Evolutionary conservation across 2,329 filamentous ascomycete species (phyloP).

Genomic region (Dothistroma septosporum): DNA sequence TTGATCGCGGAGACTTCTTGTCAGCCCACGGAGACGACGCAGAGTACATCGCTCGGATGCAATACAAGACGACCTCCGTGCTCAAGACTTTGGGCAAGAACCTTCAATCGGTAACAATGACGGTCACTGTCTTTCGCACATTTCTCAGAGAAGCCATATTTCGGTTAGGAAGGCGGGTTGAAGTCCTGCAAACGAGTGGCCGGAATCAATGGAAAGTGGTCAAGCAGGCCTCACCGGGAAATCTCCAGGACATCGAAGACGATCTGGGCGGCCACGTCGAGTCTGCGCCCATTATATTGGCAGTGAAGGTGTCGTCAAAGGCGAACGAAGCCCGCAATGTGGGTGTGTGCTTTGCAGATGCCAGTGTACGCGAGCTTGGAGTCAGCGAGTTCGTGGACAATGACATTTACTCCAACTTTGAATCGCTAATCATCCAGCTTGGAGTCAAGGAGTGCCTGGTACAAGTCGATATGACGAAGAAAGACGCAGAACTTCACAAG

Average conservation of each 20-base stretch:
- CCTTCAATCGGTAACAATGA: conserved; percentile 85
- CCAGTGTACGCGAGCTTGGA: conserved; percentile 88
- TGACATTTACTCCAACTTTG: conserved; percentile 96
- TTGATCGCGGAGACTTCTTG: conserved; percentile 92
- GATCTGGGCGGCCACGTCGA: conserved; percentile 85
- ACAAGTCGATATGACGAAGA: conserved; percentile 71
- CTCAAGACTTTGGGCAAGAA: conserved; percentile 82
- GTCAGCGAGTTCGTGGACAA: conserved; percentile 99
- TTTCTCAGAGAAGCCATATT: conserved; percentile 94
- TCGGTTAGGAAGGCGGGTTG: conserved; percentile 81
- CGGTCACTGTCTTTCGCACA: conserved; percentile 89
- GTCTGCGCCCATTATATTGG: conserved; percentile 86
- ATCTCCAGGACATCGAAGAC: conserved; percentile 94
- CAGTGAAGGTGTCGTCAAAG: conserved; percentile 88
- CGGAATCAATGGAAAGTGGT: conserved; percentile 87
- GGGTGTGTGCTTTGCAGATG: conserved; percentile 96
- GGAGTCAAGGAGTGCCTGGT: conserved; percentile 91
- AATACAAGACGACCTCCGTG: conserved; percentile 97
- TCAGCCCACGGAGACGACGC: conserved; percentile 88
- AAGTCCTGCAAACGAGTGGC: conserved; percentile 77
- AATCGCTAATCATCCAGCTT: conserved; percentile 91
- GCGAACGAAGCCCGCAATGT: conserved; percentile 79
- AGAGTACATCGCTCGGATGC: conserved; percentile 72
- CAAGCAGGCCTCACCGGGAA: conserved; percentile 84
- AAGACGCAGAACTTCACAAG: conserved; percentile 84